Base-by-base conservation (phyloP, 2,329 filamentous ascomycete species). In the Ophiostoma pallidulum region DNA sequence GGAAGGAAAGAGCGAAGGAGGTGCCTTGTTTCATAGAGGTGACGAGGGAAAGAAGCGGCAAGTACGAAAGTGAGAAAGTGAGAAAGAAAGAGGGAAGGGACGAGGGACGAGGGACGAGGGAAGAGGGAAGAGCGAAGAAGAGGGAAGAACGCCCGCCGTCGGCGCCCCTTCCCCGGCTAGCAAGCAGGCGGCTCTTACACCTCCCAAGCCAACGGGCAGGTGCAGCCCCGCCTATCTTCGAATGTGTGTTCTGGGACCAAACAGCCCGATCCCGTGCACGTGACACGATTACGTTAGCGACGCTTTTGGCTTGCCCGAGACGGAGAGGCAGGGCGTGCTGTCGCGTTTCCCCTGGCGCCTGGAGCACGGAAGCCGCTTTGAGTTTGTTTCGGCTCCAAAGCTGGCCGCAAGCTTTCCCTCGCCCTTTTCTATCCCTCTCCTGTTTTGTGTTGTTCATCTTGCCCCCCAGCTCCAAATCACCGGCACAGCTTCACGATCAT, bases 291-390 rank as follows among this genome's bases (percentile, higher is more conserved):
- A 41, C 31, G 24, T 45, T 41, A 44, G 33, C 36, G 14, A n/a
- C 26, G 16, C 14, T 36, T 8, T 3, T n/a, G n/a, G n/a, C n/a
- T n/a, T n/a, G n/a, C n/a, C n/a, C n/a, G n/a, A n/a, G n/a, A n/a
- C n/a, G n/a, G 37, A 12, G 45, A 47, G 43, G 45, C 45, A 49
- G 47, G 61, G 43, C n/a, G 32, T 51, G 65, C 60, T 66, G 66
- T 68, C 68, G 67, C 67, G 66, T 68, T 63, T 64, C 61, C 49
- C 58, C 66, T 69, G 68, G 61, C 64, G 68, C 68, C 68, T 70
- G 59, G 47, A 47, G 22, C 38, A 46, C 19, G 29, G 38, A 33
- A 36, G 7, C 13, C n/a, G 9, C 16, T 31, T 42, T 29, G 13
- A 18, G 40, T 33, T 20, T 14, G 44, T 40, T 33, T 46, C 36